Percentiles rank a stretch among this genome's conserved stretches.
Conservation (phyloP, 768 basidiomycete genomes). For the Termitomyces sp. region DNA sequence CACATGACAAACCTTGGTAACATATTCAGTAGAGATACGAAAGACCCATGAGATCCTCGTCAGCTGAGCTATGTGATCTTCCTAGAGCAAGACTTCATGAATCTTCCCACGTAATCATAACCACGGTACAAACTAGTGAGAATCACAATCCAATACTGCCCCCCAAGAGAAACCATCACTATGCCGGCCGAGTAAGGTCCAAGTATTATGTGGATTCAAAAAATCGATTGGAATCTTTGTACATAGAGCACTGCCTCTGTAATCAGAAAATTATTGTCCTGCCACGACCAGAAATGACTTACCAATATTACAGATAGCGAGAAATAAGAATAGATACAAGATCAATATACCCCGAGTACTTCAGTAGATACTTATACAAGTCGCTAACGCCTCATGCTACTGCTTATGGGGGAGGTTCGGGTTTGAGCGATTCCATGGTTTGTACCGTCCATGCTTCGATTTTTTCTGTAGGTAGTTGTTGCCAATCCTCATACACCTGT, state of each 20-base stretch:
- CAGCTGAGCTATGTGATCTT: background rate
- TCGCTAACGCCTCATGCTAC: background rate
- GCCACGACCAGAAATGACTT: background rate
- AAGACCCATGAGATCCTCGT: background rate
- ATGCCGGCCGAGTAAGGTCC: background rate
- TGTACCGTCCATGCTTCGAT: constrained; percentile 55
- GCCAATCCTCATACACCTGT: constrained; percentile 50
- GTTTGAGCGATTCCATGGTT: constrained; percentile 35
- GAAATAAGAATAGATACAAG: background rate
- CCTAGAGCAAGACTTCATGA: background rate
- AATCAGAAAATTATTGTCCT: background rate
- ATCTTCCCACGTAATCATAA: background rate
- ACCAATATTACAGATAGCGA: background rate
- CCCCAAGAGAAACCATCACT: background rate
- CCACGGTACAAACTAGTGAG: background rate
- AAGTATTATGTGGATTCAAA: background rate
- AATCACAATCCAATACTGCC: background rate
- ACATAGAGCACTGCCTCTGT: background rate
- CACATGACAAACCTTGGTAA: background rate
- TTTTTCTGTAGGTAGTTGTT: constrained; percentile 54
- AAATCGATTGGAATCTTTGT: background rate
- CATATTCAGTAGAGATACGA: background rate
- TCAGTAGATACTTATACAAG: background rate
- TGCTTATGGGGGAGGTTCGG: constrained; percentile 21
- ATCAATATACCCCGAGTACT: background rate